Evolutionary conservation across 1,139 yeast species (phyloP).

Genomic region (Lodderomyces pseudojiufengensis): DNA sequence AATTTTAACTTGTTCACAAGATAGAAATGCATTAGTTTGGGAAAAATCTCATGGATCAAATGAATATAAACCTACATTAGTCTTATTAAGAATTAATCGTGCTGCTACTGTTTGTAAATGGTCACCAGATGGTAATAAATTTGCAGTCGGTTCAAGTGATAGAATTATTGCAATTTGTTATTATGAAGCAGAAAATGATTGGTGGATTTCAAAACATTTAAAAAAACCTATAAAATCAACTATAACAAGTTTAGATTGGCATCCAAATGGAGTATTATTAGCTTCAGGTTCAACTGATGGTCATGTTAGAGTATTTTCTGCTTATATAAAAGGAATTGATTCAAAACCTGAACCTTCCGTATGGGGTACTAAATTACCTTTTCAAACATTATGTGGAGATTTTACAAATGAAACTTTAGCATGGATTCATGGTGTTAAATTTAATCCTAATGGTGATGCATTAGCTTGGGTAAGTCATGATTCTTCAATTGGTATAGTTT

Average conservation of each 20-base stretch:
- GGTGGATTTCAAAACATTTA: constrained; percentile 99
- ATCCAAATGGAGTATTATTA: constrained; percentile 83
- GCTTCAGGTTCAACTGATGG: constrained; percentile 96
- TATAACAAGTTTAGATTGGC: constrained; percentile 86
- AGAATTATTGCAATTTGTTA: constrained; percentile 93
- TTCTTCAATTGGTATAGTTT: constrained; percentile 70
- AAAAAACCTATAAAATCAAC: constrained; percentile 91
- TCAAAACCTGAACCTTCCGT: constrained; percentile 73
- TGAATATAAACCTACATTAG: constrained; percentile 80
- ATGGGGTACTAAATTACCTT: constrained; percentile 96
- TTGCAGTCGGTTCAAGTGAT: constrained; percentile 97
- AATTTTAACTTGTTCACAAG: constrained; percentile 96
- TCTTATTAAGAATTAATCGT: constrained; percentile 83
- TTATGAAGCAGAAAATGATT: constrained; percentile 92
- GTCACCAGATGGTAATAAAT: constrained; percentile 91
- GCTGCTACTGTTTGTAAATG: constrained; percentile 93
- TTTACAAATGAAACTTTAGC: constrained; percentile 73
- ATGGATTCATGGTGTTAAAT: constrained; percentile 90
- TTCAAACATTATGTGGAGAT: constrained; percentile 90
- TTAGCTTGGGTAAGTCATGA: constrained; percentile 80
- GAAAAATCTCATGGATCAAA: constrained; percentile 52
- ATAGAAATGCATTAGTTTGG: constrained; percentile 97
- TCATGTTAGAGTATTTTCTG: constrained; percentile 90
- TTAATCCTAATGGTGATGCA: constrained; percentile 75
- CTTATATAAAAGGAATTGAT: constrained; percentile 87